Base-by-base conservation (phyloP, 495 filamentous ascomycete species). In the Penicillium manginii region DNA sequence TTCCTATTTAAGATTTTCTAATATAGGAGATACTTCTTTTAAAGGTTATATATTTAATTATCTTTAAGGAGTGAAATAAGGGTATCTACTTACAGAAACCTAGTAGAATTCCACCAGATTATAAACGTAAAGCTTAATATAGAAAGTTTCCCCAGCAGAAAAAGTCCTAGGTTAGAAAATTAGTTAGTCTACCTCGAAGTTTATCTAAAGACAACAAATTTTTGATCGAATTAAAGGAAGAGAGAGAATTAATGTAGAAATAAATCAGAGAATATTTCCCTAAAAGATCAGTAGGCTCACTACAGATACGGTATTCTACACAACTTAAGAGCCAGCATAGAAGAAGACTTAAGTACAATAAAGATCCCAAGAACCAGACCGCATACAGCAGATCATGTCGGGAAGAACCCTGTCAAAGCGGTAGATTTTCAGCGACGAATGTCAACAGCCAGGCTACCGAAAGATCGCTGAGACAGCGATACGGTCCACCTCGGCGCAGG, bases 401-500 rank as follows among this genome's bases (percentile, higher is more conserved):
- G n/a, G n/a, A n/a, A n/a, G n/a, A n/a, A n/a, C n/a, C n/a, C n/a
- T n/a, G n/a, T n/a, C n/a, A n/a, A n/a, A n/a, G 51, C 32, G 50
- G 31, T 54, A 11, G 31, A 5, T 11, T 33, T 54, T 22, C 48
- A 54, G 51, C 51, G 32, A 47, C 51, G 47, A 35, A 31, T 58
- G 6, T 23, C 23, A 52, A 22, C 35, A 11, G 48, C 32, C 43
- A 51, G 51, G 23, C 18, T 22, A 58, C 55, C 55, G 48, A 55
- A 55, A 15, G 40, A 50, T 19, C 54, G 23, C 29, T 43, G 51
- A 58, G 51, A 60, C 45, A 40, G 52, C 57, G 50, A 60, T 54
- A 60, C 39, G 43, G 57, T 54, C 57, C 32, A 60, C 57, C 57
- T 60, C 51, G 51, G 57, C 45, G 51, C 35, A 60, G 45, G 57